Evolutionary conservation across 1,284 basidiomycete species (phyloP).

Genomic region (Boletus mariae): DNA sequence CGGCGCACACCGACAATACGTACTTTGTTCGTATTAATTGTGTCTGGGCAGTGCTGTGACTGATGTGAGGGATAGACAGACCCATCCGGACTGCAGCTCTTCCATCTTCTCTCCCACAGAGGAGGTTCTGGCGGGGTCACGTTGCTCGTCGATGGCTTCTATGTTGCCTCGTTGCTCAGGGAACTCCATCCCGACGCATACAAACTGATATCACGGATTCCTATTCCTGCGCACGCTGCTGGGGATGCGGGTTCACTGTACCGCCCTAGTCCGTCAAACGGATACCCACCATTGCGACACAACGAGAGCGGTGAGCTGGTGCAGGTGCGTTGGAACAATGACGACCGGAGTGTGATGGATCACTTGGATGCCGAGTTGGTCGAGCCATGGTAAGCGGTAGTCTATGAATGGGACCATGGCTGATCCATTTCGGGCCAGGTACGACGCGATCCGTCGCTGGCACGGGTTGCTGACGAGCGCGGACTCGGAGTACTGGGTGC

Average conservation of each 20-base stretch:
- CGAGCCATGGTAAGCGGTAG: conserved; percentile 60
- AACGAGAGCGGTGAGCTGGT: conserved; percentile 63
- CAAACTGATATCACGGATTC: conserved; percentile 63
- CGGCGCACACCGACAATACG: conserved; percentile 94
- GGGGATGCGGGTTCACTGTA: conserved; percentile 71
- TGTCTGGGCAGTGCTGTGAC: conserved; percentile 3
- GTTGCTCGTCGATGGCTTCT: conserved; percentile 93
- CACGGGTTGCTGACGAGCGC: conserved; percentile 71
- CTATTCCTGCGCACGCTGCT: conserved; percentile 84
- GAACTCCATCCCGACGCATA: conserved; percentile 75
- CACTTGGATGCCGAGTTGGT: conserved; percentile 56
- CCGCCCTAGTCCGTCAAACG: conserved; percentile 53
- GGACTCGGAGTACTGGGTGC: conserved; percentile 90
- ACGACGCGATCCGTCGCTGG: conserved; percentile 81
- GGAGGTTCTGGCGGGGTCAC: conserved; percentile 83
- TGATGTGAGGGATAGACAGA: conserved; percentile 60
- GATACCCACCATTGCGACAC: conserved; percentile 72
- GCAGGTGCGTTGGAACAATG: conserved; percentile 93
- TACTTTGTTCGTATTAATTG: conserved; percentile 64
- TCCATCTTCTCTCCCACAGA: conserved; percentile 88
- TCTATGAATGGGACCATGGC: background rate
- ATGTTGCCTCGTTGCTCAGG: conserved; percentile 78
- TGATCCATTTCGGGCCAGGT: conserved; percentile 46
- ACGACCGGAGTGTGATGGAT: conserved; percentile 83
- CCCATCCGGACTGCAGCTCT: conserved; percentile 90